A percentile compares a stretch with the other conserved stretches of the same genome.
phyloP scores from a whole-genome alignment of 352 stramenopile species.

The Phytophthora tubulina region DNA sequence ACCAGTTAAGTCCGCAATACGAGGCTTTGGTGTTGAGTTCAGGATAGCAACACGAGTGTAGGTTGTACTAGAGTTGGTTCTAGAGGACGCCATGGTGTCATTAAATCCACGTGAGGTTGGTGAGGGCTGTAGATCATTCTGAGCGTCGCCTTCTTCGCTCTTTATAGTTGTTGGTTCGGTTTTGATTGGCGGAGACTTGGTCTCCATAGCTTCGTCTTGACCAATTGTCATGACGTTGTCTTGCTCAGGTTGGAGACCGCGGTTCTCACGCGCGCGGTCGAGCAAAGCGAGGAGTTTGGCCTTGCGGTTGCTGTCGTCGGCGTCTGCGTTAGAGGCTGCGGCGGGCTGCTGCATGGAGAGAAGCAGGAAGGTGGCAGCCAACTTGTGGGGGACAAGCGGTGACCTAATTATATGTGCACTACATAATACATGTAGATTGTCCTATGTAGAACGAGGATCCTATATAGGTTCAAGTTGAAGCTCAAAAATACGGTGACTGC shows the following conservation, averaged over 20 bases:
- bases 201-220: constrained; percentile 13
- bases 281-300: constrained; percentile 52
- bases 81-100: neutral
- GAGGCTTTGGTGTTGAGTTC: constrained; percentile 21
- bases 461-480: constrained; percentile 9
- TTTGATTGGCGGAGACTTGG: constrained; percentile 21
- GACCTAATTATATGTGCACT: neutral
- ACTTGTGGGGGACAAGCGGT: neutral
- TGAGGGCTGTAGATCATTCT: neutral
- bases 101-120: neutral
- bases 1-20: constrained; percentile 19
- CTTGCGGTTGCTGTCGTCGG: constrained; percentile 31
- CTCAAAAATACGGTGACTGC: no score
- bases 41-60: constrained; percentile 20
- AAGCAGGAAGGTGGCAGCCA: neutral
- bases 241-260: constrained; percentile 29
- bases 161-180: constrained; percentile 17
- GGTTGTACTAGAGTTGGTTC: neutral
- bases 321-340: constrained; percentile 1
- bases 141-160: neutral
- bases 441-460: neutral
- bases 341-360: constrained; percentile 29
- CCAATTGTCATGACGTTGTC: neutral
- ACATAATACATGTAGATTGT: neutral
- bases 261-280: constrained; percentile 47